Evolutionary conservation across 108 stramenopile species (phyloP).

Genomic region (Nitzschia sp.): DNA sequence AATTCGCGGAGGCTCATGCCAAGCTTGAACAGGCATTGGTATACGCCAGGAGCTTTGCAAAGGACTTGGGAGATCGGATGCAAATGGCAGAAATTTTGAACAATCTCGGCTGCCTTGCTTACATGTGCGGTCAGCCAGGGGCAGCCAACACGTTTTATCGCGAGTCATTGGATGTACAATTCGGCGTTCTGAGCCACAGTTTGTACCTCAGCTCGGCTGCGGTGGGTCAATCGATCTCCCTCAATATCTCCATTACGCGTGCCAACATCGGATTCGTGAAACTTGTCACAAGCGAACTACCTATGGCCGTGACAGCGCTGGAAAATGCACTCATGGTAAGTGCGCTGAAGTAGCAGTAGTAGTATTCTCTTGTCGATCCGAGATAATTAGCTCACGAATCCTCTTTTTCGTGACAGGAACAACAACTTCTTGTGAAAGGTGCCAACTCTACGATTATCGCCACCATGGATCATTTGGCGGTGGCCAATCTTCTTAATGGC

Average conservation of each 20-base stretch:
- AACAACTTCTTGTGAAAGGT: constrained; percentile 44
- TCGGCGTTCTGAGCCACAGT: constrained; percentile 27
- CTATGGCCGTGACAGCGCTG: constrained; percentile 28
- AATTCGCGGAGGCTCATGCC: constrained; percentile 33
- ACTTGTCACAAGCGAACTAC: constrained; percentile 35
- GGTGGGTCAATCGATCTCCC: constrained; percentile 30
- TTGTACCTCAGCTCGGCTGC: constrained; percentile 36
- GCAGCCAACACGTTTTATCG: constrained; percentile 34
- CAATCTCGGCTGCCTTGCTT: constrained; percentile 53
- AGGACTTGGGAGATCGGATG: constrained; percentile 30
- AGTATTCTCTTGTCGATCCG: too few relatives aligned
- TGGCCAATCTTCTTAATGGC: constrained; percentile 43
- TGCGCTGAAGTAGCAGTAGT: too few relatives aligned
- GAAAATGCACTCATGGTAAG: constrained; percentile 47
- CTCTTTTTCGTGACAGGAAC: too few relatives aligned
- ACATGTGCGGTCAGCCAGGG: constrained; percentile 28
- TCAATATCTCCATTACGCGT: constrained; percentile 46
- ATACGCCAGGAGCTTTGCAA: constrained; percentile 12
- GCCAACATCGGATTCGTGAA: constrained; percentile 51
- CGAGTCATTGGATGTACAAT: constrained; percentile 45
- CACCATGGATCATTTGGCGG: constrained; percentile 57
- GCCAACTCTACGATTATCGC: constrained; percentile 41
- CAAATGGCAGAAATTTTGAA: constrained; percentile 54
- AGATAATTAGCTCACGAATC: background rate
- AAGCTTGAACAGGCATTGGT: constrained; percentile 32